phyloP scores from a whole-genome alignment of 139 green algal species.

The Marvania coccoides region DNA sequence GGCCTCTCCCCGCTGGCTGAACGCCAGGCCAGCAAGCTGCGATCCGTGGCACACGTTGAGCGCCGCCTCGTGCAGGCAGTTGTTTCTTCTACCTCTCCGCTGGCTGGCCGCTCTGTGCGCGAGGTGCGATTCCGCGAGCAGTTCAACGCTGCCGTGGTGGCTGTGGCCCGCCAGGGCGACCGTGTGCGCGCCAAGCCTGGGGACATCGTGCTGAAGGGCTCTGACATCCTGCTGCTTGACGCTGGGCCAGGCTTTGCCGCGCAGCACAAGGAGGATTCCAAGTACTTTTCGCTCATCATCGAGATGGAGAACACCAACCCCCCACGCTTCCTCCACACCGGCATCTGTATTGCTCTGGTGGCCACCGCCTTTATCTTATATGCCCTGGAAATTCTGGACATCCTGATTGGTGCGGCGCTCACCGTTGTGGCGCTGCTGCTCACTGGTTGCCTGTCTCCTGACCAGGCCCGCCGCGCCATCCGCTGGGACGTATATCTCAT shows the following conservation, averaged over 20 bases:
- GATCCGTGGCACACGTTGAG: background rate
- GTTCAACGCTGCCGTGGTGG: slow-evolving; percentile 74
- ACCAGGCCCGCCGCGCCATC: slow-evolving; percentile 39
- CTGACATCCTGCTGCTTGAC: slow-evolving; percentile 57
- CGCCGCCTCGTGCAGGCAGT: slow-evolving; percentile 54
- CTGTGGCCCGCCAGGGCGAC: slow-evolving; percentile 52
- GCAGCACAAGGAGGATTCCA: slow-evolving; percentile 31
- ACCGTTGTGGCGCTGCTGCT: slow-evolving; percentile 52
- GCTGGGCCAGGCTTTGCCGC: slow-evolving; percentile 34
- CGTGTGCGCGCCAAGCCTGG: slow-evolving; percentile 33
- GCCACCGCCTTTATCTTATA: slow-evolving; percentile 28
- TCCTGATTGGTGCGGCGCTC: slow-evolving; percentile 34
- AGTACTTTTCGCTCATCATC: slow-evolving; percentile 45
- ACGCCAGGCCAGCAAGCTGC: slow-evolving; percentile 31
- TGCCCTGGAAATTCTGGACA: slow-evolving; percentile 15
- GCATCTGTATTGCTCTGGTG: slow-evolving; percentile 40
- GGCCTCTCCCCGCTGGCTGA: slow-evolving; percentile 39
- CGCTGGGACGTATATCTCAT: slow-evolving; percentile 49
- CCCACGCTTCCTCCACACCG: slow-evolving; percentile 29
- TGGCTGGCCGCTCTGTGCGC: slow-evolving; percentile 38
- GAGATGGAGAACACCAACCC: slow-evolving; percentile 48
- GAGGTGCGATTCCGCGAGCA: slow-evolving; percentile 58
- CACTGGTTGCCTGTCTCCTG: slow-evolving; percentile 46
- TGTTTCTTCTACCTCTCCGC: slow-evolving; percentile 27
- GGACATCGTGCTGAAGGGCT: slow-evolving; percentile 39